Percentiles rank a stretch among this genome's conserved stretches.
Evolutionary conservation across 2,329 filamentous ascomycete species (phyloP).

Genomic region (Amphichorda felina): DNA sequence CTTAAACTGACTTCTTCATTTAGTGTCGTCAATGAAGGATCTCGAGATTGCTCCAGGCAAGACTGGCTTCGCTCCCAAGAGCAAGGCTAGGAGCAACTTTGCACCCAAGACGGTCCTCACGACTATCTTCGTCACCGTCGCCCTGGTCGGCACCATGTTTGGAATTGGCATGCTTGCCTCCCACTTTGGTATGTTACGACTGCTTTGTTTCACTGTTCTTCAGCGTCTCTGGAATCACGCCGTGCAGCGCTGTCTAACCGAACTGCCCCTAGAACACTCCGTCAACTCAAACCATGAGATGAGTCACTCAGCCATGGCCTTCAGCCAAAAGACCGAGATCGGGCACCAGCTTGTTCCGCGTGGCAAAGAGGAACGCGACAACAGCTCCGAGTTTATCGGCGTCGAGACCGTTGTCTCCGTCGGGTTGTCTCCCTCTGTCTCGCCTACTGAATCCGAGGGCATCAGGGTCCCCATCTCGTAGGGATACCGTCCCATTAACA

Average conservation of each 20-base stretch:
- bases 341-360: conserved; percentile 10
- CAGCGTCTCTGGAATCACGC: neutral
- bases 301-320: neutral
- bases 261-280: conserved; percentile 4
- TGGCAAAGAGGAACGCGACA: conserved; percentile 2
- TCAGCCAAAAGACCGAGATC: conserved; percentile 4
- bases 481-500: conserved; percentile 6
- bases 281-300: neutral
- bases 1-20: no score
- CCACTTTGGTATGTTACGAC: conserved; percentile 14
- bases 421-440: conserved; percentile 4
- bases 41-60: conserved; percentile 8
- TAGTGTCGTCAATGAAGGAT: conserved; percentile 13
- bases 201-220: no score
- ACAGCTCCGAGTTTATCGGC: neutral
- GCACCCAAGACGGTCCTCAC: conserved; percentile 7
- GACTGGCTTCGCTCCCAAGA: conserved; percentile 1
- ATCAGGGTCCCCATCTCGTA: conserved; percentile 22
- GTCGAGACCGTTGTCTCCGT: conserved; percentile 3
- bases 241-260: conserved; percentile 4
- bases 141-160: conserved; percentile 12
- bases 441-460: conserved; percentile 3
- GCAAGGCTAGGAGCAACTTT: neutral
- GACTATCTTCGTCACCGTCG: conserved; percentile 4
- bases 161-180: conserved; percentile 15